These are phyloP conservation scores for Sporothrix dimorphospora DNA, from an alignment of 2,329 filamentous ascomycete species.

Conservation along the genomic window DNA sequence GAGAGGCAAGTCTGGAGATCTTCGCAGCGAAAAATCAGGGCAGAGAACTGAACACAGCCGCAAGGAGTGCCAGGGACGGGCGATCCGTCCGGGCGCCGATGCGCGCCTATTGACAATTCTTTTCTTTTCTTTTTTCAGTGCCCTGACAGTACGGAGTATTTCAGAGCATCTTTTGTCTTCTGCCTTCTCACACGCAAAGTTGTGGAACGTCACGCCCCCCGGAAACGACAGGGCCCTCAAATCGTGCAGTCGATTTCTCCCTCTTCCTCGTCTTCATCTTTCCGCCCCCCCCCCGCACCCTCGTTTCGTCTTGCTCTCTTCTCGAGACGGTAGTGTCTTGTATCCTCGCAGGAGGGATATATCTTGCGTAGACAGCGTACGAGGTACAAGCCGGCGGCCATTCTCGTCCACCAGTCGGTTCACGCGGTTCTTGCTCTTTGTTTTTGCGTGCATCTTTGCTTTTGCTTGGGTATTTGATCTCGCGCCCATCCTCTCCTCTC, in stretches of 20 bases:
- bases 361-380: slow-evolving; percentile 4
- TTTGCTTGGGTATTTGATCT: background rate
- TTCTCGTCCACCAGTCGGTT: slow-evolving; percentile 15
- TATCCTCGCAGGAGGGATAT: background rate
- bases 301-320: slow-evolving; percentile 25
- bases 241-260: background rate
- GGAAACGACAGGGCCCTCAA: background rate
- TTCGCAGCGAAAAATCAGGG: slow-evolving; percentile 4
- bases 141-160: background rate
- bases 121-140: background rate
- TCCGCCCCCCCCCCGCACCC: background rate
- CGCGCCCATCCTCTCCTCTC: background rate
- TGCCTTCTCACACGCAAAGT: background rate
- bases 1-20: slow-evolving; percentile 10
- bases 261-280: background rate
- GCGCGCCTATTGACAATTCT: background rate
- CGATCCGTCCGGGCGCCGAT: background rate
- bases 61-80: background rate
- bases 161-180: background rate
- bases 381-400: background rate
- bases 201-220: slow-evolving; percentile 21
- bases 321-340: slow-evolving; percentile 11
- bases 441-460: background rate
- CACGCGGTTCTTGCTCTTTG: background rate
- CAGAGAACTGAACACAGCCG: background rate